A percentile compares a stretch with the other conserved stretches of the same genome.
These are phyloP conservation scores for Kalanchoe fedtschenkoi DNA, from an alignment of 164 flowering plant genomes.

Conservation along the genomic window DNA sequence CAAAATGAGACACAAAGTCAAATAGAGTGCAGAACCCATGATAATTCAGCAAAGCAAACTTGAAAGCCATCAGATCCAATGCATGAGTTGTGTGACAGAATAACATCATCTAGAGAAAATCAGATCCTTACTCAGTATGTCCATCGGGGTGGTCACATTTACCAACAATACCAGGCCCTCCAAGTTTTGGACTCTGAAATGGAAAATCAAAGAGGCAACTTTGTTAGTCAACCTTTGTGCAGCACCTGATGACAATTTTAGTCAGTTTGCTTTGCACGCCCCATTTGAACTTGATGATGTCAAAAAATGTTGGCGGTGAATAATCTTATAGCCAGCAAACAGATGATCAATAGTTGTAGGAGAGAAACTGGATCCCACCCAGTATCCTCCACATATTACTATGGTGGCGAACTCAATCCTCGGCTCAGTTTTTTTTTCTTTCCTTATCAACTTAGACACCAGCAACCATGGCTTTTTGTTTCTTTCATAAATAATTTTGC, in stretches of 20 bases:
- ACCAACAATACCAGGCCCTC: slow-evolving; percentile 96
- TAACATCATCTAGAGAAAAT: background rate
- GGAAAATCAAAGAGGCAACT: background rate
- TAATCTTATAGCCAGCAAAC: too few species aligned
- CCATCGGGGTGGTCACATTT: slow-evolving; percentile 47
- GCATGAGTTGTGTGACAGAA: background rate
- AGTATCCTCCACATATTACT: too few species aligned
- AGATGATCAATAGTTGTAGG: too few species aligned
- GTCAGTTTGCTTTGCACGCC: background rate
- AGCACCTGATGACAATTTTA: background rate
- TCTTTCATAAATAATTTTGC: too few species aligned
- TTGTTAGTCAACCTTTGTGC: background rate
- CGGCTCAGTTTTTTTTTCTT: too few species aligned
- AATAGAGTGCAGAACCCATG: background rate
- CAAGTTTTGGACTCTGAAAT: slow-evolving; percentile 64
- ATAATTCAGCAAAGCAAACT: background rate
- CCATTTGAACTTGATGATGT: background rate
- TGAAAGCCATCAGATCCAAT: background rate
- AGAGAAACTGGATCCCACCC: too few species aligned
- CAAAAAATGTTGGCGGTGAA: background rate
- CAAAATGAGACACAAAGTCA: too few species aligned
- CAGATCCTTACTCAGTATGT: slow-evolving; percentile 51
- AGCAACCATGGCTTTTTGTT: too few species aligned
- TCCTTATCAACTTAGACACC: too few species aligned
- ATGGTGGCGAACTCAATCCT: too few species aligned